phyloP scores from a whole-genome alignment of 2,329 filamentous ascomycete species.

The Cadophora luteo-olivacea region DNA sequence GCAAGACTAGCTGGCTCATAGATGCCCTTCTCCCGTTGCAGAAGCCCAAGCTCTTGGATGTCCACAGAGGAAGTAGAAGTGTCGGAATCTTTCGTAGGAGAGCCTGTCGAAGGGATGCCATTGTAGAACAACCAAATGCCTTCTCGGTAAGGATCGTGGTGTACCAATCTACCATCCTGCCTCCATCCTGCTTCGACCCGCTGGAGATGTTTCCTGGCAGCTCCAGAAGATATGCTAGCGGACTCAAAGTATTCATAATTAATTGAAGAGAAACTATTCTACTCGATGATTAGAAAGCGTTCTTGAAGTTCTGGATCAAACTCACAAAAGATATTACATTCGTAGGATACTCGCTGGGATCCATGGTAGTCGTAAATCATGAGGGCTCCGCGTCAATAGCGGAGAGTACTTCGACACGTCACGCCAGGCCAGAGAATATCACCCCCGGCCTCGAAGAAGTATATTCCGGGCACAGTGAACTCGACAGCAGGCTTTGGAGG shows the following conservation, averaged over 20 bases:
- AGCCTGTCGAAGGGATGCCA: conserved; percentile 24
- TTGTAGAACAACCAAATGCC: conserved; percentile 43
- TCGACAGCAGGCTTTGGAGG: not conserved
- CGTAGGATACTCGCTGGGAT: conserved; percentile 45
- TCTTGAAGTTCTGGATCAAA: not conserved
- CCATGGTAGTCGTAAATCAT: conserved; percentile 41
- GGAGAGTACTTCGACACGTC: not conserved
- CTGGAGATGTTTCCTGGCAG: conserved; percentile 39
- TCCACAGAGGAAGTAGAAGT: conserved; percentile 27
- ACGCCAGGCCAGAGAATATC: not conserved
- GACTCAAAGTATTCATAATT: conserved; percentile 44
- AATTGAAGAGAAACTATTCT: conserved; percentile 45
- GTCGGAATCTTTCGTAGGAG: conserved; percentile 20
- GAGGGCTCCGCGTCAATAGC: conserved; percentile 10
- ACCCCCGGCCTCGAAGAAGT: conserved; percentile 4
- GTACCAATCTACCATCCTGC: conserved; percentile 40
- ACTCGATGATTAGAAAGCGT: not conserved
- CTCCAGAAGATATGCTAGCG: conserved; percentile 27
- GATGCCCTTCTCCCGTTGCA: conserved; percentile 37
- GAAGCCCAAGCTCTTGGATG: conserved; percentile 33
- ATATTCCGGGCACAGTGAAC: not conserved
- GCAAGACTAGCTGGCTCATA: conserved; percentile 43
- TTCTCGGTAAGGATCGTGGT: conserved; percentile 39
- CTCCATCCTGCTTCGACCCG: conserved; percentile 41
- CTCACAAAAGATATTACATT: conserved; percentile 46